Evolutionary conservation across 495 filamentous ascomycete genomes (phyloP).

Genomic region (Aspergillus hancockii): DNA sequence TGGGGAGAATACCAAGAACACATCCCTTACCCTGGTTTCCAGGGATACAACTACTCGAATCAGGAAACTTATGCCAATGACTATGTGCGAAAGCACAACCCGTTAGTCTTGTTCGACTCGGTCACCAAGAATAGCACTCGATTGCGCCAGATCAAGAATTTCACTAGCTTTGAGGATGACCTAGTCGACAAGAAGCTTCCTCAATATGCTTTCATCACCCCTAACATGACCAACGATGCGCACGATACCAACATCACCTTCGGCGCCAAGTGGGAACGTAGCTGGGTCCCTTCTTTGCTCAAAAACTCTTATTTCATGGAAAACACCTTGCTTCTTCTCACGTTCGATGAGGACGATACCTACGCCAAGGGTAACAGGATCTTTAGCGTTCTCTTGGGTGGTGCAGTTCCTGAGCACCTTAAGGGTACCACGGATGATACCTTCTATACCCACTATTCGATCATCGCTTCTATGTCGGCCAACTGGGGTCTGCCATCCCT

Average conservation of each 20-base stretch:
- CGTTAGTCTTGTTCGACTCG: conserved; percentile 59
- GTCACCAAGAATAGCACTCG: conserved; percentile 56
- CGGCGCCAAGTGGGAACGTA: conserved; percentile 57
- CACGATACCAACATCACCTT: conserved; percentile 68
- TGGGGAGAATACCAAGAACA: conserved; percentile 74
- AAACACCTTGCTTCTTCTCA: conserved; percentile 66
- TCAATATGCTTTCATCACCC: conserved; percentile 75
- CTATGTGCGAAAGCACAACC: conserved; percentile 83
- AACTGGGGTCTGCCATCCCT: conserved; percentile 72
- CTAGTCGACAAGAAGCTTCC: conserved; percentile 58
- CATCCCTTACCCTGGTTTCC: conserved; percentile 67
- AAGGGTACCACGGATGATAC: conserved; percentile 62
- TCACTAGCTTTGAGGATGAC: conserved; percentile 63
- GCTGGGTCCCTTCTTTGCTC: conserved; percentile 63
- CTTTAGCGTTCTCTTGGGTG: conserved; percentile 65
- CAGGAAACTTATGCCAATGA: conserved; percentile 53
- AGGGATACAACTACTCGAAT: conserved; percentile 58
- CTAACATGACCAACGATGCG: conserved; percentile 75
- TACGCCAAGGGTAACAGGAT: conserved; percentile 59
- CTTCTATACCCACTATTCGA: conserved; percentile 74
- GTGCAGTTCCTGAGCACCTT: conserved; percentile 56
- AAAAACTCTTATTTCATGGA: conserved; percentile 66
- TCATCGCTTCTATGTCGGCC: conserved; percentile 61
- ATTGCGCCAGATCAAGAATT: conserved; percentile 65
- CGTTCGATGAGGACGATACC: conserved; percentile 66